Evolutionary conservation across 1,284 basidiomycete genomes (phyloP).

Genomic region (Apiotrichum sp.): DNA sequence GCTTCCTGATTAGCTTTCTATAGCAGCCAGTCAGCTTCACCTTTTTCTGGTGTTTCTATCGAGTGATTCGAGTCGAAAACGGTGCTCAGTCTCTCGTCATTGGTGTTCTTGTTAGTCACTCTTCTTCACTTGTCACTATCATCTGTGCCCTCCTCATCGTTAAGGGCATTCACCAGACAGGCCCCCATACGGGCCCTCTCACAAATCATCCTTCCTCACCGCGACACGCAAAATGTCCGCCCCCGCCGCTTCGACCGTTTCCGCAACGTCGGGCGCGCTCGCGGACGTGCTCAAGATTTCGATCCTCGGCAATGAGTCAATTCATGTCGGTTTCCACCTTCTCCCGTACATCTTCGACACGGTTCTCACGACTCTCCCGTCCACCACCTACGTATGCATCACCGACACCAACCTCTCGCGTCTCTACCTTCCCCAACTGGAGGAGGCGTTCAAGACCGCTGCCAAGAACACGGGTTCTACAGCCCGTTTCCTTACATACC

Average conservation of each 20-base stretch:
- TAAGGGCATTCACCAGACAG: not conserved
- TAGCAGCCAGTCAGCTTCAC: too few relatives aligned
- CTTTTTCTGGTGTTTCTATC: too few relatives aligned
- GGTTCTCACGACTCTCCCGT: conserved; percentile 65
- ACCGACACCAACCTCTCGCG: conserved; percentile 85
- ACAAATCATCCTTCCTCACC: not conserved
- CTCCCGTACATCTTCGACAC: conserved; percentile 77
- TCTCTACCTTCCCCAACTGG: conserved; percentile 66
- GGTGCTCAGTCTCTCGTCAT: too few relatives aligned
- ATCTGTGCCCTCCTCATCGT: too few relatives aligned
- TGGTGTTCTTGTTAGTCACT: too few relatives aligned
- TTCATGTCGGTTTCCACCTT: conserved; percentile 88
- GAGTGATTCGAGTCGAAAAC: too few relatives aligned
- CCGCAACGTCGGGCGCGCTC: conserved; percentile 2
- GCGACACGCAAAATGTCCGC: conserved; percentile 17
- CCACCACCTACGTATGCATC: conserved; percentile 86
- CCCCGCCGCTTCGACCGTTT: not conserved
- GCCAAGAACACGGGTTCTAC: conserved; percentile 41
- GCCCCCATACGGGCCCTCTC: not conserved
- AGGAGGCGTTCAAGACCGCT: conserved; percentile 59
- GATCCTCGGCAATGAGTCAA: conserved; percentile 79
- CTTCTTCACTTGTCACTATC: too few relatives aligned
- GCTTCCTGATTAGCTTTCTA: too few relatives aligned
- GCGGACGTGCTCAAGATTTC: conserved; percentile 56
- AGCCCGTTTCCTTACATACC: conserved; percentile 69